Conservation (phyloP, 306 rosid species). For the Acacia confusa region DNA sequence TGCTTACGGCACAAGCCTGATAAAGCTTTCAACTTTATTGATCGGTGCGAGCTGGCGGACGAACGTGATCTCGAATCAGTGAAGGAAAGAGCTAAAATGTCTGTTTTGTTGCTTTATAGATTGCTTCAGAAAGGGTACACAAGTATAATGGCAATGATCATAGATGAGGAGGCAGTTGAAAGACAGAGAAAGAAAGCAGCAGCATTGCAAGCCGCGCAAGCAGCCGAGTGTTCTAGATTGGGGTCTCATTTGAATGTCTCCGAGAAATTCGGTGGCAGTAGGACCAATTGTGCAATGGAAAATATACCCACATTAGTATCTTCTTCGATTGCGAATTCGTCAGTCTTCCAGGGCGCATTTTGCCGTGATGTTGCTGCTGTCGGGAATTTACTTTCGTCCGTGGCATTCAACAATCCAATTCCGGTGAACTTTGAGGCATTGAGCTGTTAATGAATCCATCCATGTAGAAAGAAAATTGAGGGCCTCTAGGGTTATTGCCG, state of each 20-base stretch:
- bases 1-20: slow-evolving; percentile 86
- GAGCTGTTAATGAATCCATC: slow-evolving; percentile 50
- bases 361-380: slow-evolving; percentile 86
- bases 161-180: slow-evolving; percentile 78
- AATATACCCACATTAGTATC: slow-evolving; percentile 30
- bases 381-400: slow-evolving; percentile 78
- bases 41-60: slow-evolving; percentile 74
- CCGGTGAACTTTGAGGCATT: slow-evolving; percentile 86
- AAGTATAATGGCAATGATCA: slow-evolving; percentile 53
- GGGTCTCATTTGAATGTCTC: slow-evolving; percentile 33
- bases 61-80: slow-evolving; percentile 73
- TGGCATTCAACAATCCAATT: slow-evolving; percentile 72
- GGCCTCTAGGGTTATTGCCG: slow-evolving; percentile 35
- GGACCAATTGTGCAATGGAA: slow-evolving; percentile 23
- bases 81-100: slow-evolving; percentile 78
- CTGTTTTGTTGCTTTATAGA: slow-evolving; percentile 70
- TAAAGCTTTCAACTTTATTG: slow-evolving; percentile 65
- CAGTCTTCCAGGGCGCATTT: slow-evolving; percentile 79
- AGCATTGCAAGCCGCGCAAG: slow-evolving; percentile 53
- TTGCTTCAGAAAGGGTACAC: slow-evolving; percentile 89
- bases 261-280: slow-evolving; percentile 11
- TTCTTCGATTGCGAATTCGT: slow-evolving; percentile 36
- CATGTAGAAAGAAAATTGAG: slow-evolving; percentile 8
- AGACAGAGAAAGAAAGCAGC: slow-evolving; percentile 68
- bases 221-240: slow-evolving; percentile 31